These are phyloP conservation scores for Diutina mesorugosa DNA, from an alignment of 1,139 yeast species.

Conservation along the genomic window DNA sequence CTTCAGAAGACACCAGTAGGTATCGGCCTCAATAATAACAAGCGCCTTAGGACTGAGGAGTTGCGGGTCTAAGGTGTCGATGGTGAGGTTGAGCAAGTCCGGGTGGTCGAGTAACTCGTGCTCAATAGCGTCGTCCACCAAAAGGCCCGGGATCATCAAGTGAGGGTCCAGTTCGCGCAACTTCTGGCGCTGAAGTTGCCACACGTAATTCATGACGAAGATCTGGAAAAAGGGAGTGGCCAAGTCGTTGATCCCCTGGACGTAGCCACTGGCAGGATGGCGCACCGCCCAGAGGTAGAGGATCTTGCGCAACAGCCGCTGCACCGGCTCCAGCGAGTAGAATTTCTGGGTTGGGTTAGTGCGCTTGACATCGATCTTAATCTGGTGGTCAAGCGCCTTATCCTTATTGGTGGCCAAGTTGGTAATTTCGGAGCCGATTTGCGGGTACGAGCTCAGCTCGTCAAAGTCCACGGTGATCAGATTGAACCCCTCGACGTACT, in stretches of 20 bases:
- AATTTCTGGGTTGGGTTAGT: slow-evolving; percentile 79
- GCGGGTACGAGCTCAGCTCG: slow-evolving; percentile 8
- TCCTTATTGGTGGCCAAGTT: slow-evolving; percentile 27
- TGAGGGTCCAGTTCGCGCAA: slow-evolving; percentile 7
- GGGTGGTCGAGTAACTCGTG: slow-evolving; percentile 16
- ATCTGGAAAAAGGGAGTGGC: slow-evolving; percentile 92
- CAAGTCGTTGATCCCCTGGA: slow-evolving; percentile 95
- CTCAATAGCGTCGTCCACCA: slow-evolving; percentile 17
- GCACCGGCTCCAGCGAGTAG: slow-evolving; percentile 60
- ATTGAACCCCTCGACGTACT: slow-evolving; percentile 60
- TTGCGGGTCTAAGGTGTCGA: slow-evolving; percentile 47
- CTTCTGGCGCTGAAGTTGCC: slow-evolving; percentile 25
- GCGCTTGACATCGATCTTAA: slow-evolving; percentile 87
- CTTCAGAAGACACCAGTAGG: slow-evolving; percentile 92
- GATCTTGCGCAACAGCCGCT: slow-evolving; percentile 65
- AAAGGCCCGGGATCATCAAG: slow-evolving; percentile 24
- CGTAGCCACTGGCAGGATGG: slow-evolving; percentile 97
- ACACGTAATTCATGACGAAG: slow-evolving; percentile 58
- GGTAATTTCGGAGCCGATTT: slow-evolving; percentile 21
- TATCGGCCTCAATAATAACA: slow-evolving; percentile 68
- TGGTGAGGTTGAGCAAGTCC: slow-evolving; percentile 11
- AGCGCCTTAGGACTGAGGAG: slow-evolving; percentile 35
- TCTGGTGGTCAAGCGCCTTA: slow-evolving; percentile 87
- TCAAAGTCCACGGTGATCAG: slow-evolving; percentile 34
- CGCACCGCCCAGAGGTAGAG: slow-evolving; percentile 92